phyloP scores from a whole-genome alignment of 345 rosid genomes.

The Passiflora organensis region DNA sequence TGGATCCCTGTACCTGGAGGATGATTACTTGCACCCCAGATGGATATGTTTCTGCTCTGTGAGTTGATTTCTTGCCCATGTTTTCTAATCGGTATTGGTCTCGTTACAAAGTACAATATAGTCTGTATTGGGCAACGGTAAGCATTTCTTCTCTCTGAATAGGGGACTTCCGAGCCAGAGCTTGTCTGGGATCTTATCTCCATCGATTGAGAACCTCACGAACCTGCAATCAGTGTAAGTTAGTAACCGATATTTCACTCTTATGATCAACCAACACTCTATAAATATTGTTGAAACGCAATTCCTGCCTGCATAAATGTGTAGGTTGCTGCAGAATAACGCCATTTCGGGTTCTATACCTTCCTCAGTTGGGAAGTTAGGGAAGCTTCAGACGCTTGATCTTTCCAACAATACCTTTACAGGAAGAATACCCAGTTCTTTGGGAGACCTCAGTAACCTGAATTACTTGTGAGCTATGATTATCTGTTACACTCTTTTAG shows the following conservation, averaged over 20 bases:
- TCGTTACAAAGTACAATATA: too few species aligned
- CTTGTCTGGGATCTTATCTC: conserved; percentile 87
- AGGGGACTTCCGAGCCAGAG: conserved; percentile 96
- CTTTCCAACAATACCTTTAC: conserved; percentile 80
- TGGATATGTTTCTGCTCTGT: conserved; percentile 86
- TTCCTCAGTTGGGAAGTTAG: conserved; percentile 69
- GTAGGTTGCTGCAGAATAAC: conserved; percentile 95
- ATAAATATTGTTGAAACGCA: background rate
- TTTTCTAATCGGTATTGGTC: background rate
- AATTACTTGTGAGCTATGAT: conserved; percentile 67
- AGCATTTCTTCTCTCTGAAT: conserved; percentile 16
- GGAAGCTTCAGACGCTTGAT: conserved; percentile 83
- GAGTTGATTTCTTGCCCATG: conserved; percentile 29
- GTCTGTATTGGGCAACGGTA: background rate
- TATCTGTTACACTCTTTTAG: background rate
- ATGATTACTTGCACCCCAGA: conserved; percentile 85
- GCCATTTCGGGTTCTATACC: conserved; percentile 85
- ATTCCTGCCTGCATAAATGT: conserved; percentile 9
- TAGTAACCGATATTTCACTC: conserved; percentile 4
- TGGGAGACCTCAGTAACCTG: conserved; percentile 73
- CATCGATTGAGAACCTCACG: conserved; percentile 77
- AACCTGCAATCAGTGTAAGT: conserved; percentile 84
- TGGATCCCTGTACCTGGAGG: conserved; percentile 99
- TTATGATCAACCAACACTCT: background rate
- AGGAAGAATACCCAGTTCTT: conserved; percentile 67